These are phyloP conservation scores for Penicillium sp. DNA, from an alignment of 2,329 filamentous ascomycete genomes.

Conservation along the genomic window DNA sequence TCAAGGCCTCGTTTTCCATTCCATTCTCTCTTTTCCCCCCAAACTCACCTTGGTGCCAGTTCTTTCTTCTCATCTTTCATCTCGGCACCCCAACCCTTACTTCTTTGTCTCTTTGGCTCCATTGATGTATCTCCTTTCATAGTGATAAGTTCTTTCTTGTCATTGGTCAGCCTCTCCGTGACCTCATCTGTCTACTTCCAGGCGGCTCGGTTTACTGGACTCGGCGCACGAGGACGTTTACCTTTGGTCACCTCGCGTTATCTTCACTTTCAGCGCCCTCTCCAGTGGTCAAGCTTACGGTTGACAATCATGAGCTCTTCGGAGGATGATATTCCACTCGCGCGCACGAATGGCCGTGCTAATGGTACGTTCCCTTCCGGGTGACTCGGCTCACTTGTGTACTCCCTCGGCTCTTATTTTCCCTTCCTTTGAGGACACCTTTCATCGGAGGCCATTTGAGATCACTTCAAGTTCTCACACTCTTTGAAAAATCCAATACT, in stretches of 20 bases:
- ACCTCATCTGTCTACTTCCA: constrained; percentile 28
- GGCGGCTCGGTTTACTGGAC: constrained; percentile 30
- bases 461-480: no score
- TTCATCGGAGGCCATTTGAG: no score
- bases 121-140: constrained; percentile 16
- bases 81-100: constrained; percentile 13
- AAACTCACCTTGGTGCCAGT: constrained; percentile 17
- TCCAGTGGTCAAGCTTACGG: constrained; percentile 9
- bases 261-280: constrained; percentile 14
- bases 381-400: constrained; percentile 13
- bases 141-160: constrained; percentile 15
- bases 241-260: constrained; percentile 10
- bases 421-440: constrained; percentile 3
- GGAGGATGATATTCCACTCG: constrained; percentile 77
- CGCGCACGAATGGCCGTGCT: constrained; percentile 56
- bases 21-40: constrained; percentile 35
- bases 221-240: constrained; percentile 23
- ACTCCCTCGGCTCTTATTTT: constrained; percentile 13
- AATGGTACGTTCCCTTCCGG: constrained; percentile 53
- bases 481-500: no score
- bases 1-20: constrained; percentile 34
- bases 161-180: constrained; percentile 33
- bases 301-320: constrained; percentile 55
- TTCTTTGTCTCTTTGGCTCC: constrained; percentile 15
- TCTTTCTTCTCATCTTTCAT: constrained; percentile 8